phyloP scores from a whole-genome alignment of 23 red algal species.

The Gracilaria domingensis region DNA sequence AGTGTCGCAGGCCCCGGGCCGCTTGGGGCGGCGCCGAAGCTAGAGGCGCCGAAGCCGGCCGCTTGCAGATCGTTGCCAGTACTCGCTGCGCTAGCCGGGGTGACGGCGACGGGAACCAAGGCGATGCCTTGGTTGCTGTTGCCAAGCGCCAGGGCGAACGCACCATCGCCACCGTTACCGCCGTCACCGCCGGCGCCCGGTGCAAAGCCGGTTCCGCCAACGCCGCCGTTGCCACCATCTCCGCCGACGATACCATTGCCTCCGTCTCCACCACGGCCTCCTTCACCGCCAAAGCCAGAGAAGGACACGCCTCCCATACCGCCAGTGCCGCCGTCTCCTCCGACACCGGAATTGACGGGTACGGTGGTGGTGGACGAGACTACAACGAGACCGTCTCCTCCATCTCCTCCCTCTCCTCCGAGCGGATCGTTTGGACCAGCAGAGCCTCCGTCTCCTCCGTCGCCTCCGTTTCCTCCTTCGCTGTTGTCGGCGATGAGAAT shows the following conservation, averaged over 20 bases:
- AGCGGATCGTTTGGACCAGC: not conserved
- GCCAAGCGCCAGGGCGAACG: not conserved
- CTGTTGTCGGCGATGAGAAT: slow-evolving; percentile 8
- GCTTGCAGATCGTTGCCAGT: no score
- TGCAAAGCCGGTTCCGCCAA: not conserved
- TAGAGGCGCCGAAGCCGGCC: no score
- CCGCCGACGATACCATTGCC: slow-evolving; percentile 5
- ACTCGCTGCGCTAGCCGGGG: no score
- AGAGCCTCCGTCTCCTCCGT: slow-evolving; percentile 6
- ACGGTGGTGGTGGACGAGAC: not conserved
- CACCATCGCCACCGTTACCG: slow-evolving; percentile 11
- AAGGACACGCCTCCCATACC: slow-evolving; percentile 13
- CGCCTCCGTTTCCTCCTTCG: slow-evolving; percentile 13
- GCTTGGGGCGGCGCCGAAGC: not conserved
- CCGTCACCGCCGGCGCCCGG: slow-evolving; percentile 13
- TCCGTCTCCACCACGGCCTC: not conserved
- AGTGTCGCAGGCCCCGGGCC: not conserved
- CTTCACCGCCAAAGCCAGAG: not conserved
- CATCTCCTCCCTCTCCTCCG: slow-evolving; percentile 1
- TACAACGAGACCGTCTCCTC: not conserved
- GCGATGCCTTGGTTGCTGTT: not conserved
- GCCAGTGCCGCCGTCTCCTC: not conserved
- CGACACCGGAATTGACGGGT: not conserved
- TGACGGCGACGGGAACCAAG: not conserved
- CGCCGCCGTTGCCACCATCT: not conserved